Evolutionary conservation across 2,329 filamentous ascomycete species (phyloP).

Genomic region (Sclerotiophoma versabilis): DNA sequence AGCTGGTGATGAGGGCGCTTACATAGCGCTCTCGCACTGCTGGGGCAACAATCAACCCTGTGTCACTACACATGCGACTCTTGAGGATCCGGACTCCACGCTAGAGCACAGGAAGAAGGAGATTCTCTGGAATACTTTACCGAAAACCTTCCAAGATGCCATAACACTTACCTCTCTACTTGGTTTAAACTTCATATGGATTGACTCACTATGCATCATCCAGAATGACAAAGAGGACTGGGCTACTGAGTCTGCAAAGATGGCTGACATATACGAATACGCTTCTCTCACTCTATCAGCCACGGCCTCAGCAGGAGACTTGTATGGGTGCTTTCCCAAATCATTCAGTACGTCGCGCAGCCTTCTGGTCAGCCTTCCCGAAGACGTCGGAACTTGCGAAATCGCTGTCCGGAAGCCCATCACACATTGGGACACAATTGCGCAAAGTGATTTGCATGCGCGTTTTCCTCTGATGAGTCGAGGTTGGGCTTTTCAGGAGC

Average conservation of each 20-base stretch:
- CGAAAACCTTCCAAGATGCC: slow-evolving; percentile 20
- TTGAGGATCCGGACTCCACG: background rate
- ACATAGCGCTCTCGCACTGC: slow-evolving; percentile 6
- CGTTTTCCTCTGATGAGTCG: slow-evolving; percentile 19
- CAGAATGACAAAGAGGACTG: slow-evolving; percentile 28
- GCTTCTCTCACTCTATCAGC: slow-evolving; percentile 12
- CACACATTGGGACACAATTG: slow-evolving; percentile 8
- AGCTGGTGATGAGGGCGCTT: background rate
- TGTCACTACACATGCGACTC: background rate
- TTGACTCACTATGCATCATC: slow-evolving; percentile 31
- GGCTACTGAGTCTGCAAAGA: slow-evolving; percentile 23
- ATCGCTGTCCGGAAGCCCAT: slow-evolving; percentile 16
- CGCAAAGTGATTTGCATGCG: background rate
- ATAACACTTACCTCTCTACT: slow-evolving; percentile 12
- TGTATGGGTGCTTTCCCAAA: background rate
- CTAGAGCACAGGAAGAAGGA: background rate
- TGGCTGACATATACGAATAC: slow-evolving; percentile 25
- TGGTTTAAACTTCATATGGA: slow-evolving; percentile 25
- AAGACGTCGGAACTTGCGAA: slow-evolving; percentile 7
- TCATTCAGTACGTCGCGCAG: slow-evolving; percentile 10
- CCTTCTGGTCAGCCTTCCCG: slow-evolving; percentile 4
- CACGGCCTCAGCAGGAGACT: slow-evolving; percentile 6
- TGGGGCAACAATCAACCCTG: background rate
- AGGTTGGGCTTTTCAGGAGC: slow-evolving; percentile 17
- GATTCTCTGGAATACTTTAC: background rate